Evolutionary conservation across 495 filamentous ascomycete genomes (phyloP).

Genomic region (Tuber borchii): DNA sequence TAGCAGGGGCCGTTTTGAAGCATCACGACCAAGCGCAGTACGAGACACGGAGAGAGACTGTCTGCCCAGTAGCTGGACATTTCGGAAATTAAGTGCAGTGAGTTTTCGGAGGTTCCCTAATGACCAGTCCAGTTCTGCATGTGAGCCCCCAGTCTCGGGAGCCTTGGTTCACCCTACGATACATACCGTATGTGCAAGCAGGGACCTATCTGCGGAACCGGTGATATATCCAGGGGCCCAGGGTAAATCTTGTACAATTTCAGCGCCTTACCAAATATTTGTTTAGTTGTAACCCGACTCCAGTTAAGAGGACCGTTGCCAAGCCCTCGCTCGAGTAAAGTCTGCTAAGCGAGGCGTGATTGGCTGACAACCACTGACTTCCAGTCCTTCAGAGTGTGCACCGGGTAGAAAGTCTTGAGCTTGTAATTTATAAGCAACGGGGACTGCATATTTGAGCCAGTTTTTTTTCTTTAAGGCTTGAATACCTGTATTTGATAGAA

Average conservation of each 20-base stretch:
- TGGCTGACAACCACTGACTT: not conserved
- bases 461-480: not conserved
- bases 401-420: not conserved
- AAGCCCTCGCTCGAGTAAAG: conserved; percentile 2
- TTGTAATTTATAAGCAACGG: not conserved
- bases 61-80: not conserved
- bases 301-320: not conserved
- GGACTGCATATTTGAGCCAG: not conserved
- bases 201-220: not conserved
- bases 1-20: not conserved
- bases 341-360: not conserved
- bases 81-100: not conserved
- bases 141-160: not conserved
- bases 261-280: not conserved
- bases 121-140: not conserved
- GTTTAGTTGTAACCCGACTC: not conserved
- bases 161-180: not conserved
- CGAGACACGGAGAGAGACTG: not conserved
- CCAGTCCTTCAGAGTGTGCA: not conserved
- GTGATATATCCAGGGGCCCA: not conserved
- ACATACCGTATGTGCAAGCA: not conserved
- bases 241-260: conserved; percentile 3
- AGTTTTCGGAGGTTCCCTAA: not conserved
- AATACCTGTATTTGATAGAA: not conserved
- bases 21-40: not conserved